Evolutionary conservation across 192 early-diverging fungal genomes (phyloP).

Genomic region (Linnemannia exigua): DNA sequence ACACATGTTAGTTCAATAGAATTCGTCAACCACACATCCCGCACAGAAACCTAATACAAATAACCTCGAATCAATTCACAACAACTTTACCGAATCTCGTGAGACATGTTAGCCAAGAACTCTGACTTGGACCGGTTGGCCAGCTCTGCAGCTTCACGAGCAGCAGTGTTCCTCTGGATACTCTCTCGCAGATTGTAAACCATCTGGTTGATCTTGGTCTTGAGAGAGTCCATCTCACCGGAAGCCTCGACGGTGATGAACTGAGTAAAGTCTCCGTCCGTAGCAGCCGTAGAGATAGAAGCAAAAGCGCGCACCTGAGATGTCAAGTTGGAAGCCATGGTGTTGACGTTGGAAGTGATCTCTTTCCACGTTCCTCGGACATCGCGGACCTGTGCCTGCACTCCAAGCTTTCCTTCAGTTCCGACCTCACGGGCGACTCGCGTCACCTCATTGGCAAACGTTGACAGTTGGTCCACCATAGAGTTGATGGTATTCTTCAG

Average conservation of each 20-base stretch:
- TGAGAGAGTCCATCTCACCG: slow-evolving; percentile 89
- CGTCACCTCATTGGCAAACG: slow-evolving; percentile 74
- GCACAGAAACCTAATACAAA: background rate
- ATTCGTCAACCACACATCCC: background rate
- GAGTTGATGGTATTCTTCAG: slow-evolving; percentile 81
- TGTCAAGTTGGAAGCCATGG: slow-evolving; percentile 80
- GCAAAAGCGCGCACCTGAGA: slow-evolving; percentile 88
- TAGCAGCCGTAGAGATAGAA: slow-evolving; percentile 79
- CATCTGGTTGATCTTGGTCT: slow-evolving; percentile 91
- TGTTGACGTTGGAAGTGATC: slow-evolving; percentile 81
- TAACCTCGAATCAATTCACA: too few relatives aligned
- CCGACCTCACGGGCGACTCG: slow-evolving; percentile 84
- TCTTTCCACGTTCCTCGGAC: slow-evolving; percentile 86
- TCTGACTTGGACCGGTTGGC: slow-evolving; percentile 86
- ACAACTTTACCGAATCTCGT: slow-evolving; percentile 60
- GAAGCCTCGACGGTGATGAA: slow-evolving; percentile 85
- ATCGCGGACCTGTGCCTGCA: slow-evolving; percentile 77
- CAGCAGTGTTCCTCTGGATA: slow-evolving; percentile 83
- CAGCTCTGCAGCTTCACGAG: slow-evolving; percentile 84
- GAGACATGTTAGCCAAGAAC: slow-evolving; percentile 77
- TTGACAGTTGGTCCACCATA: slow-evolving; percentile 74
- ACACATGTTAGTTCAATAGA: background rate
- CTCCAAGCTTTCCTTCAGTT: slow-evolving; percentile 84
- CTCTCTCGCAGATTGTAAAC: slow-evolving; percentile 81
- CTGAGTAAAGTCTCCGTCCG: slow-evolving; percentile 77